Conservation (phyloP, 2,329 filamentous ascomycete genomes). For the Cyphellophora attinorum region DNA sequence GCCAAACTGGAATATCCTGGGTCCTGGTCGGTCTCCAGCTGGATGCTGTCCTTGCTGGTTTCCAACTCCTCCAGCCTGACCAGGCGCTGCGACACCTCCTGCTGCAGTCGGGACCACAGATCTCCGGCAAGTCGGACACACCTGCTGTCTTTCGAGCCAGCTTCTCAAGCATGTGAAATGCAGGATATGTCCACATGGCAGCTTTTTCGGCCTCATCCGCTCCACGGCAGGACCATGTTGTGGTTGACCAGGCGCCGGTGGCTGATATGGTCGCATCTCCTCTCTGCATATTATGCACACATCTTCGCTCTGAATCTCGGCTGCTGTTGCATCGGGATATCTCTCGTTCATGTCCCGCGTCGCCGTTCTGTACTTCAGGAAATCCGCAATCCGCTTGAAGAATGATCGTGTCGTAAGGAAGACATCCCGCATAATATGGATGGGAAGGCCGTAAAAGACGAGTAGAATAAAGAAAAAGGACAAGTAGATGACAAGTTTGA, state of each 20-base stretch:
- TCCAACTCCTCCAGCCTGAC: slow-evolving; percentile 6
- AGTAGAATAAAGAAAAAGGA: slow-evolving; percentile 90
- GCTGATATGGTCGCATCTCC: slow-evolving; percentile 77
- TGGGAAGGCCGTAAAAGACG: slow-evolving; percentile 87
- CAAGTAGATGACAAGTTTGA: slow-evolving; percentile 82
- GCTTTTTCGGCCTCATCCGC: slow-evolving; percentile 80
- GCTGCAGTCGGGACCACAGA: slow-evolving; percentile 54
- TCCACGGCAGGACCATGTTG: slow-evolving; percentile 53
- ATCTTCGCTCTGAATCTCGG: slow-evolving; percentile 76
- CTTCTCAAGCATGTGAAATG: slow-evolving; percentile 92
- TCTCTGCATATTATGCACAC: slow-evolving; percentile 98
- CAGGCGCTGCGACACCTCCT: slow-evolving; percentile 23
- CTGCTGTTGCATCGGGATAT: slow-evolving; percentile 81
- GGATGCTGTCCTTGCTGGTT: slow-evolving; percentile 17
- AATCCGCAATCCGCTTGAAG: slow-evolving; percentile 76
- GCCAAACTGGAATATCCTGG: slow-evolving; percentile 62
- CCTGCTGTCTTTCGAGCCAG: slow-evolving; percentile 95
- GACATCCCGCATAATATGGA: slow-evolving; percentile 92
- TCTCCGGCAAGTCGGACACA: slow-evolving; percentile 86
- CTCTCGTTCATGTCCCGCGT: slow-evolving; percentile 85
- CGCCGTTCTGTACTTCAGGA: slow-evolving; percentile 81
- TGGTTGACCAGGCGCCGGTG: slow-evolving; percentile 29
- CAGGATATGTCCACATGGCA: slow-evolving; percentile 90
- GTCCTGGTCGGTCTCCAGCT: slow-evolving; percentile 31
- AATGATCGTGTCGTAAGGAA: slow-evolving; percentile 92